phyloP scores from a whole-genome alignment of 352 stramenopile species.

The Globisporangium nodosum region DNA sequence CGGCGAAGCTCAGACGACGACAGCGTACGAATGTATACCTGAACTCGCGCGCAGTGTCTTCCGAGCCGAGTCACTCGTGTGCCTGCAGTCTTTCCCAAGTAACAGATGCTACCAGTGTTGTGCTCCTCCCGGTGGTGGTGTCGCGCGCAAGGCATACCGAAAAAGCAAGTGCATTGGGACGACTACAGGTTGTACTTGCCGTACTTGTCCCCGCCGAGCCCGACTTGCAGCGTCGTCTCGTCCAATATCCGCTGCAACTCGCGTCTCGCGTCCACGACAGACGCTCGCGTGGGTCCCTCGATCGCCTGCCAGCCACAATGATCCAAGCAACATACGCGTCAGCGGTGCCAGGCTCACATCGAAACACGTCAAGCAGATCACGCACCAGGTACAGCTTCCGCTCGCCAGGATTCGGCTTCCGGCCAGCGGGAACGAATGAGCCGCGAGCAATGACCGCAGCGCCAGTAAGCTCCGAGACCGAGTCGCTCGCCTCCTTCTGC shows the following conservation, averaged over 20 bases:
- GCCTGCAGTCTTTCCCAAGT: too few relatives aligned
- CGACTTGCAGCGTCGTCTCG: constrained; percentile 86
- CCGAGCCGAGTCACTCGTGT: too few relatives aligned
- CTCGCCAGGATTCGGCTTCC: constrained; percentile 79
- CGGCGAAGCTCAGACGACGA: not conserved
- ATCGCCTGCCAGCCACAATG: constrained; percentile 43
- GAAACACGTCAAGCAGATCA: not conserved
- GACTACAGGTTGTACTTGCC: constrained; percentile 85
- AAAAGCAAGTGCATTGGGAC: constrained; percentile 7
- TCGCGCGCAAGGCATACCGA: too few relatives aligned
- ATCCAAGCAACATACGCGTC: too few relatives aligned
- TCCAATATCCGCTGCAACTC: constrained; percentile 87
- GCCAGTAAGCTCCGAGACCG: constrained; percentile 85
- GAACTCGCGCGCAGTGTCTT: not conserved
- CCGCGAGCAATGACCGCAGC: constrained; percentile 86
- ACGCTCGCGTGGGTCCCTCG: constrained; percentile 60
- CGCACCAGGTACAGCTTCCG: constrained; percentile 87
- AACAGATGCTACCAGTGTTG: too few relatives aligned
- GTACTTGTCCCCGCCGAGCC: constrained; percentile 80
- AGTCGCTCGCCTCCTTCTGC: constrained; percentile 83
- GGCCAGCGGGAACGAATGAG: constrained; percentile 82
- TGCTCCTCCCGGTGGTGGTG: not conserved
- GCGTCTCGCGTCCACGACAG: constrained; percentile 69
- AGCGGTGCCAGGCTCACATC: too few relatives aligned
- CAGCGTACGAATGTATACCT: not conserved